Evolutionary conservation across 2,329 filamentous ascomycete genomes (phyloP).

Genomic region (Aureobasidium sp.): DNA sequence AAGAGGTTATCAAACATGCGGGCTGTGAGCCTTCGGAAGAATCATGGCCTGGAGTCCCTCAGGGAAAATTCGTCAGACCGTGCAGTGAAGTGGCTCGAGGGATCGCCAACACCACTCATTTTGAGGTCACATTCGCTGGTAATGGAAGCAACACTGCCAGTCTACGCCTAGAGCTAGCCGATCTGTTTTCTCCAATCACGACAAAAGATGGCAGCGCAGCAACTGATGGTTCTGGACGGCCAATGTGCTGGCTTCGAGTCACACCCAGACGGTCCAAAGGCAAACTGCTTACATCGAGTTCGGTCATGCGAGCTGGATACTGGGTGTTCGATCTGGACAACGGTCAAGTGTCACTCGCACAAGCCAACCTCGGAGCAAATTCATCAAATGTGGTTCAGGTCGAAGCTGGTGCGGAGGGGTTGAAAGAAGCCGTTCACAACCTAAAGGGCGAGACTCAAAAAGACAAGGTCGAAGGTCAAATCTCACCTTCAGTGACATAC

Average conservation of each 20-base stretch:
- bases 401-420: not conserved
- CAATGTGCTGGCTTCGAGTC: not conserved
- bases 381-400: not conserved
- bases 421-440: not conserved
- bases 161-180: not conserved
- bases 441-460: not conserved
- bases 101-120: not conserved
- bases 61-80: not conserved
- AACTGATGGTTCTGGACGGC: not conserved
- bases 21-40: not conserved
- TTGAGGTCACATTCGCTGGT: conserved; percentile 1
- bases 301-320: conserved; percentile 30
- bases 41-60: not conserved
- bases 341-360: conserved; percentile 28
- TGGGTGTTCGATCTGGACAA: conserved; percentile 32
- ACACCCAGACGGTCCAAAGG: too few species aligned
- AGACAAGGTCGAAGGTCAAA: not conserved
- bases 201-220: not conserved
- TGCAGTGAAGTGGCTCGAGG: conserved; percentile 1
- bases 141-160: not conserved
- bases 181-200: not conserved
- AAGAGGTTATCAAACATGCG: conserved; percentile 16
- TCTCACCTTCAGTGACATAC: not conserved
- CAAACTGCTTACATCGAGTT: conserved; percentile 22
- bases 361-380: conserved; percentile 18